Evolutionary conservation across 2,329 filamentous ascomycete species (phyloP).

Genomic region (Aspergillus viridinutans): DNA sequence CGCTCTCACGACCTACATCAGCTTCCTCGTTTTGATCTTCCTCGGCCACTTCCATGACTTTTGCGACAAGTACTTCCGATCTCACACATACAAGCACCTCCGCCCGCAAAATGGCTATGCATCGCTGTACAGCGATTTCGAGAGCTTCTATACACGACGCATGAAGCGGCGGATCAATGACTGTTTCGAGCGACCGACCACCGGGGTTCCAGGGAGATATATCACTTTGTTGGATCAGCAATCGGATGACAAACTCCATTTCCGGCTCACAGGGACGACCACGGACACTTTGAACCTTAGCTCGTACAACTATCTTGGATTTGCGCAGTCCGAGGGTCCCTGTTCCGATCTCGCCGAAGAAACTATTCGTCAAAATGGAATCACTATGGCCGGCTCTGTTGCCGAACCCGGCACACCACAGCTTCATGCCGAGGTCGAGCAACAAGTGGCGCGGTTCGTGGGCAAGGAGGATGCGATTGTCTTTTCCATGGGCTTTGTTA

Average conservation of each 20-base stretch:
- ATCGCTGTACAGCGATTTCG: conserved; percentile 90
- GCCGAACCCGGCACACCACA: conserved; percentile 79
- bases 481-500: conserved; percentile 97
- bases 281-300: conserved; percentile 96
- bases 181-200: conserved; percentile 84
- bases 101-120: conserved; percentile 81
- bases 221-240: conserved; percentile 85
- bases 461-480: conserved; percentile 90
- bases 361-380: conserved; percentile 72
- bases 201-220: conserved; percentile 84
- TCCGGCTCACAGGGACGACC: conserved; percentile 76
- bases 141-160: conserved; percentile 90
- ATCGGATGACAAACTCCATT: conserved; percentile 81
- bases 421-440: conserved; percentile 78
- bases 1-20: conserved; percentile 91
- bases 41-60: conserved; percentile 92
- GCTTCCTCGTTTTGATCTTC: conserved; percentile 87
- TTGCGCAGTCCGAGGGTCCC: conserved; percentile 90
- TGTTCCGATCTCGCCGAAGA: conserved; percentile 89
- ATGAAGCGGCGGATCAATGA: conserved; percentile 91
- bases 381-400: conserved; percentile 72
- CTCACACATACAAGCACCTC: conserved; percentile 75
- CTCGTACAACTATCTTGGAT: conserved; percentile 97
- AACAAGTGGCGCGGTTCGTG: conserved; percentile 79
- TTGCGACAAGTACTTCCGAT: conserved; percentile 85